These are phyloP conservation scores for Paecilomyces variotii DNA, from an alignment of 2,329 filamentous ascomycete genomes.

Conservation along the genomic window DNA sequence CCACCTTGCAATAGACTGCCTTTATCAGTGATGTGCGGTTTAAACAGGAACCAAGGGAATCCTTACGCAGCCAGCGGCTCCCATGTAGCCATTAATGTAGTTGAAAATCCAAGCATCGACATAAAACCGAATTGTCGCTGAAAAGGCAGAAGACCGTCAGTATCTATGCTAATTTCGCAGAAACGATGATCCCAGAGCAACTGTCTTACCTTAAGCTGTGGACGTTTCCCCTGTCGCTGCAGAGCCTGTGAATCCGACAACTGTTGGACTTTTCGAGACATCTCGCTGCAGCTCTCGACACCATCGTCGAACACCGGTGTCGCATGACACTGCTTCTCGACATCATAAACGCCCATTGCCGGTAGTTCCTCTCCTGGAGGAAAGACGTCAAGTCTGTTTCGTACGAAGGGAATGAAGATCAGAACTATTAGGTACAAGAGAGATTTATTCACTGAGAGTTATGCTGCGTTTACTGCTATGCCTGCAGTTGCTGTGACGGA, in stretches of 20 bases:
- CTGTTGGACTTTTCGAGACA: neutral
- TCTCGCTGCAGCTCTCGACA: neutral
- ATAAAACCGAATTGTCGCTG: conserved; percentile 40
- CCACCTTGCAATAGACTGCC: conserved; percentile 20
- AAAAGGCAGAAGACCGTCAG: neutral
- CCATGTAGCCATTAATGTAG: conserved; percentile 37
- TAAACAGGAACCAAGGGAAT: neutral
- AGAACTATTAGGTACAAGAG: neutral
- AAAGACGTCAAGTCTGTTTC: neutral
- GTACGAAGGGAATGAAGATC: neutral
- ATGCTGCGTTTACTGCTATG: neutral
- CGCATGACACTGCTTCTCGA: neutral
- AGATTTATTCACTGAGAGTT: neutral
- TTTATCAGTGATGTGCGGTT: conserved; percentile 4
- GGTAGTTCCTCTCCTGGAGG: neutral
- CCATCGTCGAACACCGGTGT: neutral
- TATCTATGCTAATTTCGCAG: neutral
- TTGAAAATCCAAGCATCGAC: conserved; percentile 39
- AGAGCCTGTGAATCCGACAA: neutral
- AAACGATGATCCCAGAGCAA: neutral
- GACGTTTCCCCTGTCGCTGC: neutral
- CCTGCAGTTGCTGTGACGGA: neutral
- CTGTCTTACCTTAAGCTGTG: neutral
- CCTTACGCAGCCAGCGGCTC: conserved; percentile 24
- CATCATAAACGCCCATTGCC: neutral